Evolutionary conservation across 805 yeast genomes (phyloP), one percentile per base, ranked within the genome.

Genomic region (Wickerhamomyces sydowiorum): DNA sequence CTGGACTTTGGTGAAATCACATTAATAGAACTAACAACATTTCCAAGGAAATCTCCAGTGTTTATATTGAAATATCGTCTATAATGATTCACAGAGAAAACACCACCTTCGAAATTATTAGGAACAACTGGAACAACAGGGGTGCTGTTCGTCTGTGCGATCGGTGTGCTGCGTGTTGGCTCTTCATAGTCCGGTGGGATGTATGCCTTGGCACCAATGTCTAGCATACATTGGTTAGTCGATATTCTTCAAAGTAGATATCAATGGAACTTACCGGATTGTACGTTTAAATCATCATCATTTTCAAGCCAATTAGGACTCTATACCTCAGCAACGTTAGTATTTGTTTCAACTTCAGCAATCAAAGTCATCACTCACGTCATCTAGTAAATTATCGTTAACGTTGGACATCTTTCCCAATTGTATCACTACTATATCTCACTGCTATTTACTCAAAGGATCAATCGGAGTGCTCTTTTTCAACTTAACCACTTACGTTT

Each of bases 41-140:
- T 76, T 15, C 47, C 51, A 36, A 75, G 57, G 46, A 87, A 89
- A 10, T 80, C 81, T 10, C 59, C 63, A 4, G 89, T 80, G 49
- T 77, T 82, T 38, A 87, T 67, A 56, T 86, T 85, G 61, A 85
- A 87, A 58, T 67, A 86, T 47, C 73, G 69, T 48, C 82, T 65
- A 56, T 84, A 82, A 57, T 78, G 80, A 42, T 71, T 72, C 31
- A 81, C 60, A 18, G 80, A 73, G 51, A 81, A 72, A 47, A 75
- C 50, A 13, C 79, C 77, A 45, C 69, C 78, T 49, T 60, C 62
- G 34, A 53, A 57, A 30, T 52, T 46, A 31, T 46, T 43, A 6
- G 46, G 37, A n/a, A 31, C 20, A 30, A 31, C 22, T 17, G 32
- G 32, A 17, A 9, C 7, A 30, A 22, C 13, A 38, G 36, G 12